Conservation (phyloP, 129 eudicot genomes). For the Pittosporum tobira region DNA sequence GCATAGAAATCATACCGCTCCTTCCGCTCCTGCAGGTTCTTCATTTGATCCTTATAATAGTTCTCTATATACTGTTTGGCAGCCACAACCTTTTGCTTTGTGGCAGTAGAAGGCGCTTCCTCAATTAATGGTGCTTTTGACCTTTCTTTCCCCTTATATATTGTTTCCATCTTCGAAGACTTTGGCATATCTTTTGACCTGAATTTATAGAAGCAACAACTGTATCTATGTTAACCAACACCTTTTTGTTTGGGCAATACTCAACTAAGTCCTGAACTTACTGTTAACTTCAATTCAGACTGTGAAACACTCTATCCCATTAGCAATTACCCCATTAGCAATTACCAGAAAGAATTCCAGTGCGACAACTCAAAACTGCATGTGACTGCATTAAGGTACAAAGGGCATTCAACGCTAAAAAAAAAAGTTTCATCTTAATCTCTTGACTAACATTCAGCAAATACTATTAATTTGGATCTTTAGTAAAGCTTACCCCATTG, state of each 20-base stretch:
- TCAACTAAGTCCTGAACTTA: slow-evolving; percentile 13
- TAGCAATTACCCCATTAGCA: slow-evolving; percentile 7
- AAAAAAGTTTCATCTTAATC: too few species aligned
- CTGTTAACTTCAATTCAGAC: neutral
- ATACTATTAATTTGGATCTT: too few species aligned
- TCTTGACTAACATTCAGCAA: too few species aligned
- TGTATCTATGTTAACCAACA: slow-evolving; percentile 18
- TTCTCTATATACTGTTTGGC: slow-evolving; percentile 96
- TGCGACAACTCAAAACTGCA: slow-evolving; percentile 7
- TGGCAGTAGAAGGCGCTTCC: slow-evolving; percentile 82
- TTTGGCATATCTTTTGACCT: slow-evolving; percentile 51
- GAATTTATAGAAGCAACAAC: slow-evolving; percentile 48
- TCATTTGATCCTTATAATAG: slow-evolving; percentile 98
- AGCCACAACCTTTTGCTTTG: slow-evolving; percentile 93
- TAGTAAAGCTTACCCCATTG: too few species aligned
- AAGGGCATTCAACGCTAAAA: too few species aligned
- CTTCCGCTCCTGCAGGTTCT: slow-evolving; percentile 79
- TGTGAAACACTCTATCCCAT: slow-evolving; percentile 9
- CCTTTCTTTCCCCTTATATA: slow-evolving; percentile 58
- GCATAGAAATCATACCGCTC: slow-evolving; percentile 64
- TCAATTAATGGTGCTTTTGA: slow-evolving; percentile 42
- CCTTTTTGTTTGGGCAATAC: slow-evolving; percentile 7
- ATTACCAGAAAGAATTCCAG: slow-evolving; percentile 7
- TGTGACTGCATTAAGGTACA: too few species aligned
- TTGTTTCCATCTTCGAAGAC: slow-evolving; percentile 60